A percentile compares a stretch with the other conserved stretches of the same genome.
Evolutionary conservation across 2,329 filamentous ascomycete species (phyloP).

Genomic region (Monosporascus sp.): DNA sequence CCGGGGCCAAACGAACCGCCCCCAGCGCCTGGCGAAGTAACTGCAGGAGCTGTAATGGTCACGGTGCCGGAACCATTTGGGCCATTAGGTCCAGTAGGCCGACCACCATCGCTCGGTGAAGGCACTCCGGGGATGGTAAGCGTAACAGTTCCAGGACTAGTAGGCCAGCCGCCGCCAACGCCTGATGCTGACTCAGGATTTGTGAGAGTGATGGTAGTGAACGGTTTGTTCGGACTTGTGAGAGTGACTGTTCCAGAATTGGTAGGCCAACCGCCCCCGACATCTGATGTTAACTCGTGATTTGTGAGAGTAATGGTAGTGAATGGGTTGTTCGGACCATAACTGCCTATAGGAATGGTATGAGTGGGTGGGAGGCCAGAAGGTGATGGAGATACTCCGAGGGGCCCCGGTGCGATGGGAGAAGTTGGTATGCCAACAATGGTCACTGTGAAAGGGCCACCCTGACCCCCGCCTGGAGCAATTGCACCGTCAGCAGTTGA

Average conservation of each 20-base stretch:
- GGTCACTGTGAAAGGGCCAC: neutral
- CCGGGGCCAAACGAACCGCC: too few species aligned
- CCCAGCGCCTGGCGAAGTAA: too few species aligned
- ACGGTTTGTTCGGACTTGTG: too few species aligned
- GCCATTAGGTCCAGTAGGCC: neutral
- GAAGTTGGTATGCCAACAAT: conserved; percentile 8
- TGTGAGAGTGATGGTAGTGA: too few species aligned
- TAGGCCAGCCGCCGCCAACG: too few species aligned
- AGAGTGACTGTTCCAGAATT: too few species aligned
- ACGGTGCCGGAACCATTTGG: neutral
- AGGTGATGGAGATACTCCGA: conserved; percentile 12
- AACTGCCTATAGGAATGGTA: conserved; percentile 9
- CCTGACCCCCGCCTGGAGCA: conserved; percentile 12
- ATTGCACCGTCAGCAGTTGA: neutral
- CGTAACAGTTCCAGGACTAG: too few species aligned
- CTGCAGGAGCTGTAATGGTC: conserved; percentile 17
- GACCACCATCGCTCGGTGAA: too few species aligned
- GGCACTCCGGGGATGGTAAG: too few species aligned
- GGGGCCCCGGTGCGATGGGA: conserved; percentile 6
- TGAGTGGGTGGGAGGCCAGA: conserved; percentile 11
- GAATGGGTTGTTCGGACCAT: conserved; percentile 12
- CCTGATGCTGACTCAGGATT: too few species aligned
- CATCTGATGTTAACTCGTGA: too few species aligned
- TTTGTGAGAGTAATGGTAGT: conserved; percentile 16
- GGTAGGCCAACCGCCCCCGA: too few species aligned